These are phyloP conservation scores for Kernera saxatilis DNA, from an alignment of 345 rosid species.

Conservation along the genomic window DNA sequence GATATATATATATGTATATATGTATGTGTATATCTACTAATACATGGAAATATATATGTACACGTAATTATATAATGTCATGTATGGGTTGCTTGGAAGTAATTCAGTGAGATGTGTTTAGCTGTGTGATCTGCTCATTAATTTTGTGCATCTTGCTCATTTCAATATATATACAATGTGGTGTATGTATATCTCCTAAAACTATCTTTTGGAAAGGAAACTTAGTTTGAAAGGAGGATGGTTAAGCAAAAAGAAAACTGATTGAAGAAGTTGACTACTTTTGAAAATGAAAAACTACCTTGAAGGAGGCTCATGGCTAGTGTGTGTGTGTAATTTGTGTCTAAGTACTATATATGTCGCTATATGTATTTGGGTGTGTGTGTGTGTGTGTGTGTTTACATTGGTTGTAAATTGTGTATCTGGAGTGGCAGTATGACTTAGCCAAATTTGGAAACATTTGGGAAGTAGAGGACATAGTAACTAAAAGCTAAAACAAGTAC, in stretches of 20 bases:
- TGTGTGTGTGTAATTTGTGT: neutral
- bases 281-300: neutral
- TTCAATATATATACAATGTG: neutral
- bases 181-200: neutral
- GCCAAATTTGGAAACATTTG: conserved; percentile 8
- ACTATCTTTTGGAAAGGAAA: neutral
- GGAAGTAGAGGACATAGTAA: neutral
- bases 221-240: neutral
- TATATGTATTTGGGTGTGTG: neutral
- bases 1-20: neutral
- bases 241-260: neutral
- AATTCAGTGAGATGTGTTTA: neutral
- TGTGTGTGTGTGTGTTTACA: neutral
- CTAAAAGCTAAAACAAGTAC: neutral
- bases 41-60: conserved; percentile 1
- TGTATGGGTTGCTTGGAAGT: neutral
- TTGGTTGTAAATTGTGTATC: neutral
- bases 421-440: neutral
- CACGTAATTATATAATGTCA: neutral
- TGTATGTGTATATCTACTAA: neutral
- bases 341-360: neutral
- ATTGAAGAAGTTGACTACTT: neutral
- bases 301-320: neutral
- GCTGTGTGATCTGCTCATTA: neutral
- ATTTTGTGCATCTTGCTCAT: neutral